These are phyloP conservation scores for Santalum album DNA, from an alignment of 164 flowering plant species.

Conservation along the genomic window DNA sequence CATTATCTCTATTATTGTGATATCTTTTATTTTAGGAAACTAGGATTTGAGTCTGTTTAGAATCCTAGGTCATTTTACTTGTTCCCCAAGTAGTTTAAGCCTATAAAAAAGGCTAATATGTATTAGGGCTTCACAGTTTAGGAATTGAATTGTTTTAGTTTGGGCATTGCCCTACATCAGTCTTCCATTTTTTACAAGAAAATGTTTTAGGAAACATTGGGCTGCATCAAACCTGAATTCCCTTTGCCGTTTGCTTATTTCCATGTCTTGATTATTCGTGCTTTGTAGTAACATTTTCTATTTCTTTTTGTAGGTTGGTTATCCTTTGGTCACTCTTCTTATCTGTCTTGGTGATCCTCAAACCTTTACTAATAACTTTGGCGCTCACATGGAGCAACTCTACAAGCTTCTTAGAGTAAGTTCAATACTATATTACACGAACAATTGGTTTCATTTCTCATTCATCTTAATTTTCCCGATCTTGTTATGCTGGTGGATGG, in stretches of 20 bases:
- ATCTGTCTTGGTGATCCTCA: constrained; percentile 97
- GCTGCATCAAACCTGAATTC: background rate
- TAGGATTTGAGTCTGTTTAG: no score
- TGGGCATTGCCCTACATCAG: no score
- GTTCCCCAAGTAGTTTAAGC: no score
- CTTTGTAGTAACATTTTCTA: background rate
- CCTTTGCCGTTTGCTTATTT: background rate
- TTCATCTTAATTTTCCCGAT: background rate
- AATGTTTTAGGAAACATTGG: no score
- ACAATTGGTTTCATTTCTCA: background rate
- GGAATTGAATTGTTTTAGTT: no score
- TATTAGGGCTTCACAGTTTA: no score
- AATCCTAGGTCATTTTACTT: no score
- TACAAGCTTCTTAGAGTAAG: constrained; percentile 93
- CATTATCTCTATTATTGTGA: no score
- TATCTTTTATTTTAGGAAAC: no score
- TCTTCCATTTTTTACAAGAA: no score
- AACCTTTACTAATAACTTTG: constrained; percentile 68
- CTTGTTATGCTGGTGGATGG: no score
- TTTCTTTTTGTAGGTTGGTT: constrained; percentile 69
- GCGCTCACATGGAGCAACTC: constrained; percentile 89
- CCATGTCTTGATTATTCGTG: background rate
- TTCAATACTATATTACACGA: constrained; percentile 4
- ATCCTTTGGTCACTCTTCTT: constrained; percentile 95
- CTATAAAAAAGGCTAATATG: no score